Evolutionary conservation across 2,329 filamentous ascomycete genomes (phyloP).

Genomic region (Aspergillus fijiensis): DNA sequence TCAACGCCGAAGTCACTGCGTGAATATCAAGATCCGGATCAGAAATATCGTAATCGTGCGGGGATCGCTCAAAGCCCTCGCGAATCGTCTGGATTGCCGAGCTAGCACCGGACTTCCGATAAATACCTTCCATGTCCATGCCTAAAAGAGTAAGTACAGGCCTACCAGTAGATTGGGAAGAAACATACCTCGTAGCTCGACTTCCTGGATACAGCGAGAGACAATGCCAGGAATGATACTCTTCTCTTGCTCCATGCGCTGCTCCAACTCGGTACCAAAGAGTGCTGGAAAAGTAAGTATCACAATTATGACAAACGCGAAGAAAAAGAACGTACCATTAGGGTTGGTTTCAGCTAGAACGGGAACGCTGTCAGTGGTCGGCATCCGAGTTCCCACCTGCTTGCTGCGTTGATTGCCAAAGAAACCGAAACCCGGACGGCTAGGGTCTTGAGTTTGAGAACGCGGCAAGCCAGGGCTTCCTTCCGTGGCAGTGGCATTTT

Average conservation of each 20-base stretch:
- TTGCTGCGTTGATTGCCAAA: constrained; percentile 57
- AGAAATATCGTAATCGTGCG: constrained; percentile 81
- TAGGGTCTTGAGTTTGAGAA: constrained; percentile 44
- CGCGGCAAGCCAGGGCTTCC: constrained; percentile 32
- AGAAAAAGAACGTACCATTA: constrained; percentile 36
- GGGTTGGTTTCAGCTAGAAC: constrained; percentile 39
- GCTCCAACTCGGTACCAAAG: constrained; percentile 85
- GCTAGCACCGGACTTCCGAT: constrained; percentile 92
- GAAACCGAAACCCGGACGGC: constrained; percentile 67
- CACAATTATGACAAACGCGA: not conserved
- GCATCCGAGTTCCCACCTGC: constrained; percentile 41
- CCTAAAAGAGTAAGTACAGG: constrained; percentile 36
- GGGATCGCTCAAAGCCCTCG: constrained; percentile 81
- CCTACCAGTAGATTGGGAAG: not conserved
- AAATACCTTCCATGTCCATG: constrained; percentile 97
- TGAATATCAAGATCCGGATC: constrained; percentile 94
- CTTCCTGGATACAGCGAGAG: constrained; percentile 91
- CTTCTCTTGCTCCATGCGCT: constrained; percentile 83
- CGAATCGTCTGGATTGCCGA: constrained; percentile 88
- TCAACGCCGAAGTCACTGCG: constrained; percentile 89
- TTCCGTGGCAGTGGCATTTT: constrained; percentile 49
- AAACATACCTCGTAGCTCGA: constrained; percentile 74
- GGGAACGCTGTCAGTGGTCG: constrained; percentile 46
- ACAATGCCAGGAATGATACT: constrained; percentile 88
- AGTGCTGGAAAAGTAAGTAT: constrained; percentile 48